phyloP scores from a whole-genome alignment of 2,329 filamentous ascomycete genomes.

The Magnaporthiopsis rhizophila region DNA sequence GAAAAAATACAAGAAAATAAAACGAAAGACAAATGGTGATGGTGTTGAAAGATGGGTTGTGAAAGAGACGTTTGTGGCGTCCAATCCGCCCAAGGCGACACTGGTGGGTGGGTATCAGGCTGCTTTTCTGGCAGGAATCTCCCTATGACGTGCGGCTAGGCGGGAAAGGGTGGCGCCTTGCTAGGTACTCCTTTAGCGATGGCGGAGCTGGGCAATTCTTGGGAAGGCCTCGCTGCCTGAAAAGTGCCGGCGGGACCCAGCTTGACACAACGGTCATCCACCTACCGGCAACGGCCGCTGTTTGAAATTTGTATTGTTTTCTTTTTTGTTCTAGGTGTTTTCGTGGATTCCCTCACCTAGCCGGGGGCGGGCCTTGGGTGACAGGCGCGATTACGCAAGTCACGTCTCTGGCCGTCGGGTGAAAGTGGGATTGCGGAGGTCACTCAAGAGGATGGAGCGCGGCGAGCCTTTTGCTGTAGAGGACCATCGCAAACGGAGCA shows the following conservation, averaged over 20 bases:
- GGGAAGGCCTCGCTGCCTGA: constrained; percentile 1
- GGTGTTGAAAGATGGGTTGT: background rate
- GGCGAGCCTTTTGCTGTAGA: background rate
- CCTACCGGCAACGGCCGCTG: too few species aligned
- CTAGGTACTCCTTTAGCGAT: too few species aligned
- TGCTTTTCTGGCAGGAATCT: background rate
- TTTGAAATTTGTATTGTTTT: background rate
- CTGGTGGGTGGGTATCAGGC: background rate
- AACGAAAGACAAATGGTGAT: background rate
- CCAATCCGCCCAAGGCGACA: background rate
- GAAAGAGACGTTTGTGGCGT: background rate
- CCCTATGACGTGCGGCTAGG: constrained; percentile 3
- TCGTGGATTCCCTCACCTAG: background rate
- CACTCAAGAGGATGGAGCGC: background rate
- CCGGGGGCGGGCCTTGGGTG: background rate
- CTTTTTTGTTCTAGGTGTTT: background rate
- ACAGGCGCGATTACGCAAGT: background rate
- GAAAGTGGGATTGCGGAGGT: background rate
- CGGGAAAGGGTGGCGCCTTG: constrained; percentile 2
- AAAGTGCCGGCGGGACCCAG: background rate
- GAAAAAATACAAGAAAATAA: background rate
- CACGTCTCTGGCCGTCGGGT: background rate
- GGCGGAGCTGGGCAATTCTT: background rate
- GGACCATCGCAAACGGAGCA: background rate
- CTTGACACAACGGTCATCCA: background rate